These are phyloP conservation scores for Echeveria elegans DNA, from an alignment of 164 flowering plant genomes.

Conservation along the genomic window DNA sequence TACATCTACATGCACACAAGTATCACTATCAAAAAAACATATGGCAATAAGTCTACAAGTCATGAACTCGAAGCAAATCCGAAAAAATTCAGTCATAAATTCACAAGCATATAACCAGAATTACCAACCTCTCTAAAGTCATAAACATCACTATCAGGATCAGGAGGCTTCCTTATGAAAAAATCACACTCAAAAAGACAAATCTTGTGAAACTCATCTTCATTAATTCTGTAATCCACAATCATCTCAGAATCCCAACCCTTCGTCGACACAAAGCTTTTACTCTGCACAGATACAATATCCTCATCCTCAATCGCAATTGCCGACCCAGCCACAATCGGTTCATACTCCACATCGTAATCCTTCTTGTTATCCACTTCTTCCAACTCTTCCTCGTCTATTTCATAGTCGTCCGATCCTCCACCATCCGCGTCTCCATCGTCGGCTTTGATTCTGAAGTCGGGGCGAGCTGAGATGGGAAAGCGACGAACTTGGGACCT, in stretches of 20 bases:
- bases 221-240: slow-evolving; percentile 80
- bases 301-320: slow-evolving; percentile 28
- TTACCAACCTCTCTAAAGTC: slow-evolving; percentile 56
- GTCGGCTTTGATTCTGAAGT: slow-evolving; percentile 45
- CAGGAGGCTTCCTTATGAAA: slow-evolving; percentile 88
- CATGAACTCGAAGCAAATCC: background rate
- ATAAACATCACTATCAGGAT: slow-evolving; percentile 83
- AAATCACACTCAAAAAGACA: slow-evolving; percentile 79
- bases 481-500: background rate
- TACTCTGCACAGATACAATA: slow-evolving; percentile 54
- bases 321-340: slow-evolving; percentile 11
- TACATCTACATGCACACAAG: slow-evolving; percentile 58
- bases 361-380: slow-evolving; percentile 86
- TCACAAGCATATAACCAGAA: background rate
- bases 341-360: slow-evolving; percentile 79
- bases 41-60: background rate
- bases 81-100: background rate
- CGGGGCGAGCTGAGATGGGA: slow-evolving; percentile 6
- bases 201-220: slow-evolving; percentile 91
- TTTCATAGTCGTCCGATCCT: slow-evolving; percentile 55
- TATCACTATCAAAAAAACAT: background rate
- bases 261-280: slow-evolving; percentile 63
- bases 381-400: slow-evolving; percentile 76
- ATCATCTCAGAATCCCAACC: slow-evolving; percentile 89
- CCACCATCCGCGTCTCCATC: slow-evolving; percentile 68